A percentile compares a stretch with the other conserved stretches of the same genome.
Evolutionary conservation across 2,329 filamentous ascomycete genomes (phyloP).

Genomic region (Trichoderma koningii): DNA sequence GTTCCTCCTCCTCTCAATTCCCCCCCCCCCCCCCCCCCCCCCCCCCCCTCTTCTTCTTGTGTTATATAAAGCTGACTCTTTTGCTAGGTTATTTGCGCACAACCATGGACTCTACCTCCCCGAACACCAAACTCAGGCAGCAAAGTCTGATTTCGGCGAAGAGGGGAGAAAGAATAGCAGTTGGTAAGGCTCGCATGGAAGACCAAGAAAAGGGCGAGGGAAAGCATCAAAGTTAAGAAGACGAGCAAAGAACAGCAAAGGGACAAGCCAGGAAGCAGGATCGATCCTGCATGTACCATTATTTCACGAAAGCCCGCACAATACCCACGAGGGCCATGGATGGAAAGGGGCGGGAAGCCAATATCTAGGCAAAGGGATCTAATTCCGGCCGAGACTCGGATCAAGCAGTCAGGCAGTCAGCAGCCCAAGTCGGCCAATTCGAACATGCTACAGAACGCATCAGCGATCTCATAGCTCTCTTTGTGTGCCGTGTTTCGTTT

Average conservation of each 20-base stretch:
- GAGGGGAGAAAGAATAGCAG: not conserved
- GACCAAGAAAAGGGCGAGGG: not conserved
- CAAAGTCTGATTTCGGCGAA: slow-evolving; percentile 14
- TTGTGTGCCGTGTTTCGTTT: too few species aligned
- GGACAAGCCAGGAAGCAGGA: not conserved
- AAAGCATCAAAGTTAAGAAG: not conserved
- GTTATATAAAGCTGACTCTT: slow-evolving; percentile 19
- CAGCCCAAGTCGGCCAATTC: slow-evolving; percentile 14
- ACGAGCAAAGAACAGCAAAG: not conserved
- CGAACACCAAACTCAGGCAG: slow-evolving; percentile 42
- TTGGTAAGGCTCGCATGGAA: not conserved
- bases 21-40: too few species aligned
- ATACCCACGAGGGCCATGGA: not conserved
- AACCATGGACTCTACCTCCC: slow-evolving; percentile 70
- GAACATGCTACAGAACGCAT: slow-evolving; percentile 11
- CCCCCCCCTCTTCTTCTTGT: too few species aligned
- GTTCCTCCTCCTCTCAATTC: slow-evolving; percentile 42
- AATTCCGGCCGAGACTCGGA: not conserved
- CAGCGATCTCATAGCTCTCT: not conserved
- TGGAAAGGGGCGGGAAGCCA: not conserved
- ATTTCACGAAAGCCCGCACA: not conserved
- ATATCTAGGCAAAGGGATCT: too few species aligned
- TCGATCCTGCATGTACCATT: slow-evolving; percentile 10
- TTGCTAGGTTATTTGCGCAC: slow-evolving; percentile 63
- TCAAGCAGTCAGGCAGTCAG: not conserved